Percentiles rank a stretch among this genome's conserved stretches.
Evolutionary conservation across 805 yeast genomes (phyloP).

Genomic region (Myxozyma udenii): DNA sequence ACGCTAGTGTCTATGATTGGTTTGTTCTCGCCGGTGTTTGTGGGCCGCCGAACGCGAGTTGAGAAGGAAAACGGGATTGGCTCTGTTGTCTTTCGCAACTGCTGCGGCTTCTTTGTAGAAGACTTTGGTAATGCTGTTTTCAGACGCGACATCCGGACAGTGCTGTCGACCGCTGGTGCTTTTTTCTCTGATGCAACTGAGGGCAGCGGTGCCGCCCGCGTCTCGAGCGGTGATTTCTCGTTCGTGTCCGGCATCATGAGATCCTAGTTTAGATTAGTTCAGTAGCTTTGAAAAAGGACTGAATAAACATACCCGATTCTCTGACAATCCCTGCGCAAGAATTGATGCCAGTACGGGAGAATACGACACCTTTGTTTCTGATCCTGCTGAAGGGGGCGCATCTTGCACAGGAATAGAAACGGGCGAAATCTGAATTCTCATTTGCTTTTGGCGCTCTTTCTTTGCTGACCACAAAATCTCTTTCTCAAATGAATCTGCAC

Average conservation of each 20-base stretch:
- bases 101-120: background rate
- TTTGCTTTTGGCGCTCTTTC: conserved; percentile 7
- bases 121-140: background rate
- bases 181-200: too few species aligned
- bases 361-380: conserved; percentile 17
- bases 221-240: too few species aligned
- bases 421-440: background rate
- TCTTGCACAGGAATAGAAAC: background rate
- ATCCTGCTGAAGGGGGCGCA: background rate
- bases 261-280: too few species aligned
- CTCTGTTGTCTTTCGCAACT: conserved; percentile 2
- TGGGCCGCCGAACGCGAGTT: conserved; percentile 8
- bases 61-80: conserved; percentile 18
- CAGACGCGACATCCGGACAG: background rate
- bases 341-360: conserved; percentile 24
- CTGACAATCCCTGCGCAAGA: conserved; percentile 20
- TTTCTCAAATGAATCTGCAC: conserved; percentile 22
- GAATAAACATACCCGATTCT: too few species aligned
- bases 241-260: too few species aligned
- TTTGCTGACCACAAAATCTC: conserved; percentile 27
- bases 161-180: background rate
- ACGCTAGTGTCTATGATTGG: too few species aligned
- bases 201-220: too few species aligned
- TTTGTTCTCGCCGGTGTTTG: too few species aligned
- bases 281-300: too few species aligned